phyloP scores from a whole-genome alignment of 768 basidiomycete genomes.

The Boletus edulis region DNA sequence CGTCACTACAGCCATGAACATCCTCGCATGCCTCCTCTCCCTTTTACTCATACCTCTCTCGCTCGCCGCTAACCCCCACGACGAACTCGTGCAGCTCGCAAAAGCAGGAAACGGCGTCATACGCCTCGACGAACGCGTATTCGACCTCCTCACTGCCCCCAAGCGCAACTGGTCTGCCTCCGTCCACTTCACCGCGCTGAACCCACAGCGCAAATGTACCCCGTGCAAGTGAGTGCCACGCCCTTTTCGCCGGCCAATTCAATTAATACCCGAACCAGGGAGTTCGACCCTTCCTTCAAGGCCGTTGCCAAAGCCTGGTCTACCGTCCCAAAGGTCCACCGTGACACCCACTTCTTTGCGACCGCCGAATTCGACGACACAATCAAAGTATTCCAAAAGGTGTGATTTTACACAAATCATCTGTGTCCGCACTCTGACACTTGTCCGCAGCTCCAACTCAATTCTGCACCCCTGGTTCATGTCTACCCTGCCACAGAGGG shows the following conservation, averaged over 20 bases:
- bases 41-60: slow-evolving; percentile 32
- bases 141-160: slow-evolving; percentile 72
- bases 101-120: slow-evolving; percentile 75
- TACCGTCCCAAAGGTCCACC: slow-evolving; percentile 52
- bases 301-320: slow-evolving; percentile 84
- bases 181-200: slow-evolving; percentile 87
- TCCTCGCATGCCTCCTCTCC: slow-evolving; percentile 30
- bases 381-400: slow-evolving; percentile 76
- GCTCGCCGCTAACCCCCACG: slow-evolving; percentile 36
- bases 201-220: slow-evolving; percentile 74
- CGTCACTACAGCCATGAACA: slow-evolving; percentile 2
- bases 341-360: slow-evolving; percentile 89
- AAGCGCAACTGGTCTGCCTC: slow-evolving; percentile 86
- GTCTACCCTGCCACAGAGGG: slow-evolving; percentile 75
- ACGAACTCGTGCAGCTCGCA: slow-evolving; percentile 69
- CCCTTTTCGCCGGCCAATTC: background rate
- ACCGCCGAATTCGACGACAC: slow-evolving; percentile 85
- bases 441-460: slow-evolving; percentile 63
- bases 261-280: slow-evolving; percentile 42
- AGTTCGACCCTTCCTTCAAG: slow-evolving; percentile 84
- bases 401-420: slow-evolving; percentile 26
- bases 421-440: slow-evolving; percentile 9
- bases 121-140: slow-evolving; percentile 70
- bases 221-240: slow-evolving; percentile 79
- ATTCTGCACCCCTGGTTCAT: slow-evolving; percentile 81